A percentile compares a stretch with the other conserved stretches of the same genome.
Evolutionary conservation across 305 asterid genomes (phyloP).

Genomic region (Fraxinus greggii): DNA sequence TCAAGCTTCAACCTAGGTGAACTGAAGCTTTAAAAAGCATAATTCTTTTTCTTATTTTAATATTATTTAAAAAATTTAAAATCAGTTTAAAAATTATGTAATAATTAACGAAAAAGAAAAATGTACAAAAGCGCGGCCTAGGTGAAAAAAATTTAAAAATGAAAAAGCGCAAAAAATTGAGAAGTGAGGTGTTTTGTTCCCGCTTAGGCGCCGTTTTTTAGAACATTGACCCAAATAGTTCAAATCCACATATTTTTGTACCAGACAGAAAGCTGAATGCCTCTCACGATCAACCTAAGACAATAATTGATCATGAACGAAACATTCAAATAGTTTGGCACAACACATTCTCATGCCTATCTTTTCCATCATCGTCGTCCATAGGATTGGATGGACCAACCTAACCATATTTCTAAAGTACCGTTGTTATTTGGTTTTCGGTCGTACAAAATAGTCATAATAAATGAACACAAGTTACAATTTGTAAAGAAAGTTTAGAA

Average conservation of each 20-base stretch:
- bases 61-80: no score
- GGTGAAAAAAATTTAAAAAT: no score
- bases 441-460: background rate
- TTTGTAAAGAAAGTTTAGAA: background rate
- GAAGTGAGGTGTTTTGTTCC: no score
- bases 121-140: no score
- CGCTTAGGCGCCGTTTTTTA: no score
- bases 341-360: conserved; percentile 29
- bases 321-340: conserved; percentile 2
- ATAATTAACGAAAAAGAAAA: no score
- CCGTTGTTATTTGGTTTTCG: background rate
- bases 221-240: conserved; percentile 30
- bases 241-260: conserved; percentile 72
- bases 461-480: background rate
- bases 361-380: conserved; percentile 46
- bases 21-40: no score
- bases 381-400: conserved; percentile 29
- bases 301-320: conserved; percentile 25
- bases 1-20: no score
- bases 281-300: conserved; percentile 85
- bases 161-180: no score
- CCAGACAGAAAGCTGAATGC: conserved; percentile 83
- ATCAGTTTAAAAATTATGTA: no score
- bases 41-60: no score
- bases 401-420: conserved; percentile 39